Percentiles rank a stretch among this genome's conserved stretches.
phyloP scores from a whole-genome alignment of 78 protist species.

The slime mould (Dictyostelium discoideum) region dicty_2.7 NC_007088.5:2080001-2080500 shows the following conservation, averaged over 20 bases:
- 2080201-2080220: neutral
- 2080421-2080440: slow-evolving; percentile 76
- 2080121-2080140: slow-evolving; percentile 83
- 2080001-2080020: slow-evolving; percentile 85
- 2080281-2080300: slow-evolving; percentile 66
- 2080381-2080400: slow-evolving; percentile 92
- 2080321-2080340: slow-evolving; percentile 24
- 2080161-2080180: slow-evolving; percentile 37
- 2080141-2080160: slow-evolving; percentile 81
- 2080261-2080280: slow-evolving; percentile 84
- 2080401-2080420: slow-evolving; percentile 80
- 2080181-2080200: neutral
- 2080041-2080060: neutral
- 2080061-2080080: neutral
- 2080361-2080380: slow-evolving; percentile 87
- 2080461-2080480: neutral
- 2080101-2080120: slow-evolving; percentile 34
- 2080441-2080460: neutral
- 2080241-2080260: slow-evolving; percentile 18
- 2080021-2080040: slow-evolving; percentile 81
- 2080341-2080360: slow-evolving; percentile 30
- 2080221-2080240: slow-evolving; percentile 6
- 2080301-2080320: slow-evolving; percentile 61
- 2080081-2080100: slow-evolving; percentile 16
- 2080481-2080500: no score